Evolutionary conservation across 192 early-diverging fungal species (phyloP).

Genomic region (Coemansia sp.): DNA sequence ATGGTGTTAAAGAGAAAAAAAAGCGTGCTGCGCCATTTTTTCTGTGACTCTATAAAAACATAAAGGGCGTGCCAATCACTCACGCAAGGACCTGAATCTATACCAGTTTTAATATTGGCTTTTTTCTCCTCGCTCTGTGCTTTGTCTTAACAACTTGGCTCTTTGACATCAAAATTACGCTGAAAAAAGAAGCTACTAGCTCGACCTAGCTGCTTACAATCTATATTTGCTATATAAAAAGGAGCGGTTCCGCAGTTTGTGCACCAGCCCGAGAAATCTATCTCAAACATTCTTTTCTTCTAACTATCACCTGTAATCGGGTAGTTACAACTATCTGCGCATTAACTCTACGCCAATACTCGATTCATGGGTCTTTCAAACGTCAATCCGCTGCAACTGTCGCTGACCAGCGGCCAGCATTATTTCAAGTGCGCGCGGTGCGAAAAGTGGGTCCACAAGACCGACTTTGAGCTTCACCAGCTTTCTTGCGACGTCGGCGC

Average conservation of each 20-base stretch:
- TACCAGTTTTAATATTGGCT: not conserved
- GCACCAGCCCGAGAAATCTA: too few relatives aligned
- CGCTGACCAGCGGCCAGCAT: not conserved
- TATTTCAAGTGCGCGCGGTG: not conserved
- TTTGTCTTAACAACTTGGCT: too few relatives aligned
- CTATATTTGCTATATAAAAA: too few relatives aligned
- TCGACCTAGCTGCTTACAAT: too few relatives aligned
- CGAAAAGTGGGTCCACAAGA: not conserved
- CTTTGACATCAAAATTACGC: too few relatives aligned
- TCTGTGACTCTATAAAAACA: not conserved
- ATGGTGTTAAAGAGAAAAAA: too few relatives aligned
- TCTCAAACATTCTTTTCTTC: too few relatives aligned
- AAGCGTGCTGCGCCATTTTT: too few relatives aligned
- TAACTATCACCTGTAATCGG: not conserved
- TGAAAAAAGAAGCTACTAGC: too few relatives aligned
- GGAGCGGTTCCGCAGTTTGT: too few relatives aligned
- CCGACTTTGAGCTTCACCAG: not conserved
- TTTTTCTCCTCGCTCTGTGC: not conserved
- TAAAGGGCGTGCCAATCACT: not conserved
- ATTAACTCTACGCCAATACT: not conserved
- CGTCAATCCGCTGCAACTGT: not conserved
- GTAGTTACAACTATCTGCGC: not conserved
- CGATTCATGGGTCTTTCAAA: not conserved
- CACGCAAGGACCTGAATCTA: not conserved
- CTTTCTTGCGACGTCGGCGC: not conserved